Base-by-base conservation (phyloP, 768 basidiomycete species). In the Megacollybia marginata region DNA sequence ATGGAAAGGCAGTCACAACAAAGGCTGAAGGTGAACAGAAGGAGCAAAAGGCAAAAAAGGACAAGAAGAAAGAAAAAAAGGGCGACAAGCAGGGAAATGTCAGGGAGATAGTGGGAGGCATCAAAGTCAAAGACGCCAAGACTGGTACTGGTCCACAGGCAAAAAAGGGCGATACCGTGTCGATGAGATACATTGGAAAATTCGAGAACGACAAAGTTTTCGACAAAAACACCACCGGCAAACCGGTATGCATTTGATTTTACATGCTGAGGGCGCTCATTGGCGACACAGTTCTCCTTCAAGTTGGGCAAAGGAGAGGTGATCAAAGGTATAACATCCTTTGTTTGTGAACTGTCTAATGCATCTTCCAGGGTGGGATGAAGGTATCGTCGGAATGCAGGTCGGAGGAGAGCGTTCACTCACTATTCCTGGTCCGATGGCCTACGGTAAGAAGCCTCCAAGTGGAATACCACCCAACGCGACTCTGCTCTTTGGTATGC, bases 171-270 rank as follows among this genome's bases (percentile, higher is more conserved):
- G 82, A 85, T 68, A 83, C 72, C 40, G 76, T 96, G 45, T 72
- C 71, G 48, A 89, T 98, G 85, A 75, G 95, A 50, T 98, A 97
- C 68, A 84, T 98, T 57, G 95, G 95, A 56, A 95, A 93, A 71
- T 73, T 96, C 40, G 65, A 69, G 47, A 80, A 83, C 53, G 88
- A 86, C 57, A 84, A 80, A 57, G 55, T 82, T 16, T 92, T 92
- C 56, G 91, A 93, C 68, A 72, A 76, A 56, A 92, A 92, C 65
- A 78, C 73, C 55, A 85, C 82, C 65, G 94, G 94, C 57, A 85
- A 86, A 59, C 91, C 92, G 20, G 89, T 95, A 62, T 60, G 84
- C 16, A 9, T 36, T 46, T 36, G 33, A 16, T 47, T 38, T 33
- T 42, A 33, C 50, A 9, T 48, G 34, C 19, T 53, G 19, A 43